Base-by-base conservation (phyloP, 2,329 filamentous ascomycete species). In the Arthroderma sp. region DNA sequence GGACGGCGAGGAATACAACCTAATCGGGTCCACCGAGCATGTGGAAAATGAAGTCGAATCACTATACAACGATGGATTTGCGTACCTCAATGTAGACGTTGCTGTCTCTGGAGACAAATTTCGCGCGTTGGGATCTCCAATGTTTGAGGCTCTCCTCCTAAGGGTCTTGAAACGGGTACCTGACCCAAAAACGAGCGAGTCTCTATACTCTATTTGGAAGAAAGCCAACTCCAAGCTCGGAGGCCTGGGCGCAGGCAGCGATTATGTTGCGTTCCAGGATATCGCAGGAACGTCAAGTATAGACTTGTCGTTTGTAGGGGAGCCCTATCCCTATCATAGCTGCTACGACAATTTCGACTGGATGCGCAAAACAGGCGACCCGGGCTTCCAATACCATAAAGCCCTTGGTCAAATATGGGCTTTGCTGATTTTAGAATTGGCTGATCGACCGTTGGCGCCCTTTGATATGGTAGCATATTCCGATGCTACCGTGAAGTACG, bases 1-100 rank as follows among this genome's bases (percentile, higher is more conserved):
- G 91, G 91, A 98, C 61, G 91, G 78, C 3, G 82, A 82, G 54
- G 86, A 89, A 63, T 96, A 94, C 68, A 95, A 95, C 63, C 69
- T 91, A 38, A 84, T 94, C 47, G 91, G 91, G 6, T 94, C 86
- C 7, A 96, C 91, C 1, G 91, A 98, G 62, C 89, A 83, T 56
- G 91, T 98, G 38, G 91, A 98, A 66, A 82, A 83, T 39, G 81
- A 89, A 53, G 70, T 86, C 29, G 79, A 88, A 0, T 62, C 68
- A 3, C 71, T 98, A 5, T 81, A 85, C 36, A 68, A 74, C 11
- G 75, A 91, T 54, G 89, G 77, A 0, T 78, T 86, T 51, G 88
- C 84, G 6, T 98, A 98, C 57, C 72, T 98, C 52, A 98, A 98
- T 57, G 80, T 98, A 36, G 89, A 89, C 59, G 77, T 80, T 1